Conservation (phyloP, 192 early-diverging fungal species). For the Gigaspora rosea region DNA sequence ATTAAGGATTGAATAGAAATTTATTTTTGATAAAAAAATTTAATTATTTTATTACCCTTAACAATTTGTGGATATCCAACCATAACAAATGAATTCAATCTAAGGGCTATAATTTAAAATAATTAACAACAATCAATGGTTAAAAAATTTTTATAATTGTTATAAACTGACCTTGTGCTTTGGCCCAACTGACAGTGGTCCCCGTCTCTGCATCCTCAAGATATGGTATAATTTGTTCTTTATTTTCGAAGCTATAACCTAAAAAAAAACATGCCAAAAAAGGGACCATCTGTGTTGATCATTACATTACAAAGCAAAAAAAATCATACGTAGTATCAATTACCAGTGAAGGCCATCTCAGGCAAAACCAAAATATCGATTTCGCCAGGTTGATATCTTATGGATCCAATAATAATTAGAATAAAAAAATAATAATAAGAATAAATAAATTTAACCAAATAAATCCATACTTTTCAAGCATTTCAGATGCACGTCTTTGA, state of each 20-base stretch:
- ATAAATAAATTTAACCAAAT: neutral
- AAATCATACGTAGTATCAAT: neutral
- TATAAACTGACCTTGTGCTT: slow-evolving; percentile 50
- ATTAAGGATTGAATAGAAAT: neutral
- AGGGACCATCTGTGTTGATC: neutral
- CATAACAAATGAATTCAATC: slow-evolving; percentile 58
- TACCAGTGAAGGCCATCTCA: slow-evolving; percentile 80
- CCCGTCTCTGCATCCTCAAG: slow-evolving; percentile 59
- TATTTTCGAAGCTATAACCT: slow-evolving; percentile 68
- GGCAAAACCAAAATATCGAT: slow-evolving; percentile 74
- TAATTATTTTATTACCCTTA: slow-evolving; percentile 4
- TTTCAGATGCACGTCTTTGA: slow-evolving; percentile 1
- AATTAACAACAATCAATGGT: slow-evolving; percentile 1
- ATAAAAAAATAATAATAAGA: neutral
- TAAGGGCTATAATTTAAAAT: slow-evolving; percentile 43
- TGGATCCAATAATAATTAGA: neutral
- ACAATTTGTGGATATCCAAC: slow-evolving; percentile 69
- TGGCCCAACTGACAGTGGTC: slow-evolving; percentile 63
- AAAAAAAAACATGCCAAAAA: neutral
- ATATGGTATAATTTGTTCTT: slow-evolving; percentile 60
- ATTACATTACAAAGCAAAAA: neutral
- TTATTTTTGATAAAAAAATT: neutral
- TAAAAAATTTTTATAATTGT: neutral
- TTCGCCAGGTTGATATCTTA: slow-evolving; percentile 51
- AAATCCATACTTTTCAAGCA: slow-evolving; percentile 14